Evolutionary conservation across 768 basidiomycete species (phyloP).

Genomic region (Sporobolomyces phaffii): DNA sequence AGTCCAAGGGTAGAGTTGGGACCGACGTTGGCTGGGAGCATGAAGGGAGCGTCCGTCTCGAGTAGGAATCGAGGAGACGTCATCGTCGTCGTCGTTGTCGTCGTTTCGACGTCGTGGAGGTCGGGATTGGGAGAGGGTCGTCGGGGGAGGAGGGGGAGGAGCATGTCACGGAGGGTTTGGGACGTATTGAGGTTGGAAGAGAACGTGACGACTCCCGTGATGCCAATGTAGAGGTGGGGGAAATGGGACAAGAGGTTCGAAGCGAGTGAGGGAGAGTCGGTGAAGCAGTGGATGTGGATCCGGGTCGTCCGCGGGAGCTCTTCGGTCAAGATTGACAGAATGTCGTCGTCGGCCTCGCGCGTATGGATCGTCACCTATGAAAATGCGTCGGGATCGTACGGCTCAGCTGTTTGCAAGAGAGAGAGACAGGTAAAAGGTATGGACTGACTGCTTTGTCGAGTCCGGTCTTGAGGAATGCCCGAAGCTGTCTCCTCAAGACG

Average conservation of each 20-base stretch:
- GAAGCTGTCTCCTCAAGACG: constrained; percentile 64
- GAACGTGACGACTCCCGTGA: constrained; percentile 80
- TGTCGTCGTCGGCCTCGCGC: constrained; percentile 76
- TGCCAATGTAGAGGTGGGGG: constrained; percentile 73
- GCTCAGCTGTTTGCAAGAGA: too few species aligned
- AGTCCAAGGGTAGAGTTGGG: constrained; percentile 51
- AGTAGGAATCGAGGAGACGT: constrained; percentile 52
- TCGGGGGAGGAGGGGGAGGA: constrained; percentile 34
- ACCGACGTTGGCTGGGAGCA: constrained; percentile 73
- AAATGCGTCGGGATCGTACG: neutral
- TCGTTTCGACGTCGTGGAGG: too few species aligned
- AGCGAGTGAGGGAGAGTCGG: constrained; percentile 71
- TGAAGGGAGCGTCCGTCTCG: constrained; percentile 82
- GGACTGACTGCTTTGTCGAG: constrained; percentile 57
- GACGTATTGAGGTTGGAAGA: constrained; percentile 67
- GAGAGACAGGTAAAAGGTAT: neutral
- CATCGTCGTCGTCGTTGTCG: constrained; percentile 41
- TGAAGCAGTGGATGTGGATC: constrained; percentile 77
- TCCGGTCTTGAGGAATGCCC: constrained; percentile 54
- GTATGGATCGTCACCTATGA: constrained; percentile 68
- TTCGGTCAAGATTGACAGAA: constrained; percentile 68
- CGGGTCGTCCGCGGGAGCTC: constrained; percentile 66
- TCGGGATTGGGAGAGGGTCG: too few species aligned
- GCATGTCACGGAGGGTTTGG: constrained; percentile 58
- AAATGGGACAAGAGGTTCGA: constrained; percentile 66